phyloP scores from a whole-genome alignment of 2,329 filamentous ascomycete species.

The Aspergillus piperis region DNA sequence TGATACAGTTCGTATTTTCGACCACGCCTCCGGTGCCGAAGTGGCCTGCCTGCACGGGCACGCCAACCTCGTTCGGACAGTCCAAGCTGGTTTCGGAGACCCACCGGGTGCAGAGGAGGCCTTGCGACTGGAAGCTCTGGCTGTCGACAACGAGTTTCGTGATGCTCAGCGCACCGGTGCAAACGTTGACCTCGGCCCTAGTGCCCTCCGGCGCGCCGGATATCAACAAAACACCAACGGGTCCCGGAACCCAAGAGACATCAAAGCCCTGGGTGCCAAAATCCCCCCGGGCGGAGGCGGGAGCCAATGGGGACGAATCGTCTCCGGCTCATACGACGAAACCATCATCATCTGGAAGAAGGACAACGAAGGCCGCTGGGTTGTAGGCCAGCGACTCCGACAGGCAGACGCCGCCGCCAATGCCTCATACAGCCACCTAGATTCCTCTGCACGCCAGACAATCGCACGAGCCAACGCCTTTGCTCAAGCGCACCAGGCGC shows the following conservation, averaged over 20 bases:
- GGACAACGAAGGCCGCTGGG: constrained; percentile 82
- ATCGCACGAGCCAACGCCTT: constrained; percentile 16
- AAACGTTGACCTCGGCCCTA: constrained; percentile 33
- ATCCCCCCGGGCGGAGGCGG: constrained; percentile 89
- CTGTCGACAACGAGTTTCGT: constrained; percentile 73
- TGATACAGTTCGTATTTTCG: constrained; percentile 93
- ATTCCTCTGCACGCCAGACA: not conserved
- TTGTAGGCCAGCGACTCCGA: constrained; percentile 70
- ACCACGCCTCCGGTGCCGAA: constrained; percentile 80
- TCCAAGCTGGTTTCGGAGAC: constrained; percentile 93
- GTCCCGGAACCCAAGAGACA: constrained; percentile 71
- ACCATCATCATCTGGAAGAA: constrained; percentile 94
- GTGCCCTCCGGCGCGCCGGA: constrained; percentile 55
- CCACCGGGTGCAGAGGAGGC: constrained; percentile 76
- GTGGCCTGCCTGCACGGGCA: constrained; percentile 86
- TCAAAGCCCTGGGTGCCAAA: constrained; percentile 76
- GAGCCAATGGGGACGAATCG: constrained; percentile 86
- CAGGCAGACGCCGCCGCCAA: constrained; percentile 58
- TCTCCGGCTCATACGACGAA: constrained; percentile 95
- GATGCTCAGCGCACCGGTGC: constrained; percentile 54
- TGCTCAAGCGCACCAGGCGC: constrained; percentile 15
- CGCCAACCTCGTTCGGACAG: constrained; percentile 81
- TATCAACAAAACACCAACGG: constrained; percentile 64
- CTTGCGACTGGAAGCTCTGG: constrained; percentile 70
- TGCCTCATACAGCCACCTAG: constrained; percentile 25